phyloP scores from a whole-genome alignment of 345 rosid species.

The Draba incana region DNA sequence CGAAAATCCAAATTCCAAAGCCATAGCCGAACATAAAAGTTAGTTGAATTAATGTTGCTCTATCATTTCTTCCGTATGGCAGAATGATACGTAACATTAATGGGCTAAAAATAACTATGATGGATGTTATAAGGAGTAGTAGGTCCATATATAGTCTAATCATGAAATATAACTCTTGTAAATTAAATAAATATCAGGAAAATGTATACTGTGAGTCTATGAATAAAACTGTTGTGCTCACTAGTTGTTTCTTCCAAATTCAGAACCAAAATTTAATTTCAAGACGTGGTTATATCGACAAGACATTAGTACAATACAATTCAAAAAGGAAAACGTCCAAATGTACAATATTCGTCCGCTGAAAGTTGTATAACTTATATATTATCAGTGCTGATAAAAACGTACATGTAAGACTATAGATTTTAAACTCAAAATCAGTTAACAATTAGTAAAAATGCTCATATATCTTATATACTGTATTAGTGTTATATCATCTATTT shows the following conservation, averaged over 20 bases:
- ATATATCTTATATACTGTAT: too few relatives aligned
- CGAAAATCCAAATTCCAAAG: slow-evolving; percentile 7
- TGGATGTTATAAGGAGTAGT: slow-evolving; percentile 19
- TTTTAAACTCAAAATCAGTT: too few relatives aligned
- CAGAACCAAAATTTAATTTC: slow-evolving; percentile 17
- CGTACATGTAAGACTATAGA: too few relatives aligned
- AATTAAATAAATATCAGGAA: slow-evolving; percentile 35
- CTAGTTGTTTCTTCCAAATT: slow-evolving; percentile 11
- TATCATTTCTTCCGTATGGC: slow-evolving; percentile 29
- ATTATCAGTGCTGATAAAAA: too few relatives aligned
- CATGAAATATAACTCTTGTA: slow-evolving; percentile 5
- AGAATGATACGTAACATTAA: slow-evolving; percentile 23
- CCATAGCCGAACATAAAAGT: slow-evolving; percentile 2
- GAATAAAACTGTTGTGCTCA: slow-evolving; percentile 15
- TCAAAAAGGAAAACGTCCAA: not conserved
- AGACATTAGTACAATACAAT: not conserved
- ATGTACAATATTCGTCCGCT: not conserved
- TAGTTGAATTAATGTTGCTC: slow-evolving; percentile 15
- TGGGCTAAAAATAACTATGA: slow-evolving; percentile 12
- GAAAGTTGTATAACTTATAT: not conserved
- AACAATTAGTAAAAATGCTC: too few relatives aligned
- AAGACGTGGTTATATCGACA: slow-evolving; percentile 1
- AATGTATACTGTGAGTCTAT: slow-evolving; percentile 25
- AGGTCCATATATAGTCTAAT: slow-evolving; percentile 22
- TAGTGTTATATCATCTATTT: too few relatives aligned